Percentiles rank a stretch among this genome's conserved stretches.
phyloP scores from a whole-genome alignment of 2,329 filamentous ascomycete genomes.

The Apiospora arundinis region DNA sequence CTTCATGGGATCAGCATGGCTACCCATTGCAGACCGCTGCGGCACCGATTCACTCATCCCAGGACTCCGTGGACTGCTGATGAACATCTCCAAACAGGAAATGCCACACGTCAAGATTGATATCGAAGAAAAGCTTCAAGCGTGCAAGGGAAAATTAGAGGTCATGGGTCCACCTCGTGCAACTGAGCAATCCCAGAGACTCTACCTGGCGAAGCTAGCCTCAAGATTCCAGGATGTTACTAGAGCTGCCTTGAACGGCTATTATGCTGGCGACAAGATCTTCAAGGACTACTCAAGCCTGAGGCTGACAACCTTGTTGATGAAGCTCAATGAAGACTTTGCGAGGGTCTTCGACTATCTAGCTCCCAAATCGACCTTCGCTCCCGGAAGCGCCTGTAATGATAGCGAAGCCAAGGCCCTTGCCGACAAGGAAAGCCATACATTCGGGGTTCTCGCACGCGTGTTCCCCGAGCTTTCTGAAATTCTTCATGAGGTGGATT shows the following conservation, averaged over 20 bases:
- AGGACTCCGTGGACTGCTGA: slow-evolving; percentile 40
- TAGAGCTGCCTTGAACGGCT: slow-evolving; percentile 41
- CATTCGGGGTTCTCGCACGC: neutral
- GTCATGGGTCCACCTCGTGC: slow-evolving; percentile 41
- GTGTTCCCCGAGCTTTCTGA: slow-evolving; percentile 29
- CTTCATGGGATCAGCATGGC: slow-evolving; percentile 43
- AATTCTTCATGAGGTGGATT: slow-evolving; percentile 33
- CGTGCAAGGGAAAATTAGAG: slow-evolving; percentile 29
- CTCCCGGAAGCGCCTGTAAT: too few species aligned
- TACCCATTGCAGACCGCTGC: slow-evolving; percentile 28
- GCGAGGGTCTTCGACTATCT: slow-evolving; percentile 34
- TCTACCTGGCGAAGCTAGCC: slow-evolving; percentile 43
- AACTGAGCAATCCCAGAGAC: slow-evolving; percentile 40
- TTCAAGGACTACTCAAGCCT: slow-evolving; percentile 38
- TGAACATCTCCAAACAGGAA: slow-evolving; percentile 42
- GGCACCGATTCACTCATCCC: slow-evolving; percentile 42
- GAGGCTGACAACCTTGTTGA: slow-evolving; percentile 47
- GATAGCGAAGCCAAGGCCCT: neutral
- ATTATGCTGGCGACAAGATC: slow-evolving; percentile 41
- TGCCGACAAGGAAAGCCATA: neutral
- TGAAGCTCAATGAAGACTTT: slow-evolving; percentile 47
- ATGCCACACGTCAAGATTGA: slow-evolving; percentile 43
- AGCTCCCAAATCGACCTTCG: slow-evolving; percentile 31
- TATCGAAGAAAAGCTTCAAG: slow-evolving; percentile 29
- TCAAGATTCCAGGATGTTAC: slow-evolving; percentile 37